Conservation (phyloP, 1,139 yeast species). For the Magnusiomyces fungicola region DNA sequence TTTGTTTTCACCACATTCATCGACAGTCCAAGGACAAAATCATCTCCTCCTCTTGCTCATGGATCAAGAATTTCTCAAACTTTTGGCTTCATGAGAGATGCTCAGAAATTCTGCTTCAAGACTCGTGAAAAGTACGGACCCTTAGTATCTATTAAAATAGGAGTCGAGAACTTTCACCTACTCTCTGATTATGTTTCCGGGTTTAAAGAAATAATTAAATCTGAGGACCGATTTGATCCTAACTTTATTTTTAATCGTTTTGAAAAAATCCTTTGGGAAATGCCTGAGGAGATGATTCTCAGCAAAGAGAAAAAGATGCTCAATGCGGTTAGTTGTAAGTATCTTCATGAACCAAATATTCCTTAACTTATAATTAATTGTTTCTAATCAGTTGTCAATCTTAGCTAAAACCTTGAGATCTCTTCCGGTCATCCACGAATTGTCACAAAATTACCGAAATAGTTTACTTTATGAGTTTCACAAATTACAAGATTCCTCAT, state of each 20-base stretch:
- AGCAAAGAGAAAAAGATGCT: conserved; percentile 5
- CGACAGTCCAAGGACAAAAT: not conserved
- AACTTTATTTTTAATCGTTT: conserved; percentile 6
- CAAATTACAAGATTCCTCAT: not conserved
- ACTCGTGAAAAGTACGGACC: conserved; percentile 10
- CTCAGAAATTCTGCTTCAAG: conserved; percentile 6
- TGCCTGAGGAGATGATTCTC: conserved; percentile 8
- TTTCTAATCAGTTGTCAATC: not conserved
- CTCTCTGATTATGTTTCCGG: conserved; percentile 9
- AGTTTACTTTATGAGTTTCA: not conserved
- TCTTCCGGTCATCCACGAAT: not conserved
- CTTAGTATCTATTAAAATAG: conserved; percentile 7
- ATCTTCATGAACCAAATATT: no score
- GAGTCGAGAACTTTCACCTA: conserved; percentile 2
- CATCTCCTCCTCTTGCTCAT: not conserved
- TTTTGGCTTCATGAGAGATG: conserved; percentile 1
- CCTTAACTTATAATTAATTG: no score
- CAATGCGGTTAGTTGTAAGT: no score
- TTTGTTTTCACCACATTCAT: no score
- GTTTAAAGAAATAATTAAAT: conserved; percentile 5
- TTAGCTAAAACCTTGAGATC: conserved; percentile 6
- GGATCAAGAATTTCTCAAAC: not conserved
- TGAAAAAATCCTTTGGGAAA: conserved; percentile 7
- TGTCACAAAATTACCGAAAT: conserved; percentile 1
- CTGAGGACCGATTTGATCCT: conserved; percentile 7